Conservation (phyloP, 2,329 filamentous ascomycete species). For the Spiromastix sp. region DNA sequence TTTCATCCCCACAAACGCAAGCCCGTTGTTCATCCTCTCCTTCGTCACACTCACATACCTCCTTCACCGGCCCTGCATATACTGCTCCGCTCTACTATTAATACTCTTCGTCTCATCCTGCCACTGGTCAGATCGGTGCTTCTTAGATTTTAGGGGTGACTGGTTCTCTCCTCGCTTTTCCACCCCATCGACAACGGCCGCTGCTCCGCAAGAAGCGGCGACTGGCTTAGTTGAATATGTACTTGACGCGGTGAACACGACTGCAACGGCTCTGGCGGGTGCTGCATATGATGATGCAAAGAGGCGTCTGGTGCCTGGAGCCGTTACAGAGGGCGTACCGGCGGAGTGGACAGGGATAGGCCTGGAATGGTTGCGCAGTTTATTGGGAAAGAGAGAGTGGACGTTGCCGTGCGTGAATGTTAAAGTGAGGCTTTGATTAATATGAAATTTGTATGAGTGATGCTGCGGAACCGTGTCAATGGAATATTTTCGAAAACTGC, state of each 20-base stretch:
- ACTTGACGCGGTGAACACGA: constrained; percentile 52
- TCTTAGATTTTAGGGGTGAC: constrained; percentile 84
- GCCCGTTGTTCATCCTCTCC: constrained; percentile 73
- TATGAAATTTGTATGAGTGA: constrained; percentile 1
- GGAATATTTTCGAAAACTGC: too few species aligned
- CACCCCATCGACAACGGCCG: constrained; percentile 15
- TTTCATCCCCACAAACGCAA: constrained; percentile 79
- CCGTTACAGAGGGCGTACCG: constrained; percentile 26
- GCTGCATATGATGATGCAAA: constrained; percentile 55
- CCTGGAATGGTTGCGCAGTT: constrained; percentile 73
- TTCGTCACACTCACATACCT: constrained; percentile 92
- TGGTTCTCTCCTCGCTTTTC: constrained; percentile 77
- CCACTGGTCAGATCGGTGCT: constrained; percentile 80
- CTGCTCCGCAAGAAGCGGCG: constrained; percentile 11
- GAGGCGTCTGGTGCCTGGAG: constrained; percentile 22
- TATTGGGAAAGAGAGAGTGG: constrained; percentile 79
- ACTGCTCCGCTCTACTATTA: constrained; percentile 91
- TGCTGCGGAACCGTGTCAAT: too few species aligned
- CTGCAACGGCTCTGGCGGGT: constrained; percentile 55
- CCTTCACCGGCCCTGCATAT: constrained; percentile 91
- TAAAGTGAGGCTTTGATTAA: constrained; percentile 61
- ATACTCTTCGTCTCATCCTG: constrained; percentile 89
- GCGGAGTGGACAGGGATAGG: constrained; percentile 67
- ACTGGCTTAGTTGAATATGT: constrained; percentile 27
- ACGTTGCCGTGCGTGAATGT: constrained; percentile 85